phyloP scores from a whole-genome alignment of 73 alveolate species.

The Breviolum minutum region DNA sequence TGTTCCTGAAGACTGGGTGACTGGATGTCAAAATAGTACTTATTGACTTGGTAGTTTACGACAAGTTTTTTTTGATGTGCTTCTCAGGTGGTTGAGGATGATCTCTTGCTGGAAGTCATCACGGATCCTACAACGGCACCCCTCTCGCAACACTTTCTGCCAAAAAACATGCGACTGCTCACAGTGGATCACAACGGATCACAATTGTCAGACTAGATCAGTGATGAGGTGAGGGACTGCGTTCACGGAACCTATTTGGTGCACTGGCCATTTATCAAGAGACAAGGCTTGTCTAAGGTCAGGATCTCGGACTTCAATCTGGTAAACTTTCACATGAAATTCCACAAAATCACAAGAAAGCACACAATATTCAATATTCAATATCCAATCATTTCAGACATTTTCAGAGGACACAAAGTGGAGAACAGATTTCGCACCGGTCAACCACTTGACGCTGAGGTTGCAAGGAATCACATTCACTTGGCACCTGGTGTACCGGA shows the following conservation, averaged over 20 bases:
- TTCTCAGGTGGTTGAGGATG: constrained; percentile 61
- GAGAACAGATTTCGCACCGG: background rate
- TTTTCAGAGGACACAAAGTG: background rate
- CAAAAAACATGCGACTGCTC: too few relatives aligned
- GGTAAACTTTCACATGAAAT: too few relatives aligned
- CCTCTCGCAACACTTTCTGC: background rate
- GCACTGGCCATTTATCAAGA: constrained; percentile 90
- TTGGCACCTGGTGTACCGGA: constrained; percentile 86
- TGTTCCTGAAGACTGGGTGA: too few relatives aligned
- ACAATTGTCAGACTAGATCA: too few relatives aligned
- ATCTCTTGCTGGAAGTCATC: constrained; percentile 68
- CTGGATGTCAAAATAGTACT: background rate
- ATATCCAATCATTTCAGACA: background rate
- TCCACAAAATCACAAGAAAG: too few relatives aligned
- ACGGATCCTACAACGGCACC: constrained; percentile 51
- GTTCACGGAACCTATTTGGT: constrained; percentile 92
- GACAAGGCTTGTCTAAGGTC: constrained; percentile 79
- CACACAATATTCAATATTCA: too few relatives aligned
- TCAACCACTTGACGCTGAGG: background rate
- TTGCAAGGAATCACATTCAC: constrained; percentile 94
- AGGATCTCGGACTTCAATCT: background rate
- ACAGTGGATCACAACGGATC: background rate
- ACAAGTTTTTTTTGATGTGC: background rate
- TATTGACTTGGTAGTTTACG: background rate
- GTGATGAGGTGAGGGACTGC: constrained; percentile 45